Evolutionary conservation across 208 protist genomes (phyloP), one percentile per base, ranked within the genome.

Genomic region (Leishmania tarentolae): DNA sequence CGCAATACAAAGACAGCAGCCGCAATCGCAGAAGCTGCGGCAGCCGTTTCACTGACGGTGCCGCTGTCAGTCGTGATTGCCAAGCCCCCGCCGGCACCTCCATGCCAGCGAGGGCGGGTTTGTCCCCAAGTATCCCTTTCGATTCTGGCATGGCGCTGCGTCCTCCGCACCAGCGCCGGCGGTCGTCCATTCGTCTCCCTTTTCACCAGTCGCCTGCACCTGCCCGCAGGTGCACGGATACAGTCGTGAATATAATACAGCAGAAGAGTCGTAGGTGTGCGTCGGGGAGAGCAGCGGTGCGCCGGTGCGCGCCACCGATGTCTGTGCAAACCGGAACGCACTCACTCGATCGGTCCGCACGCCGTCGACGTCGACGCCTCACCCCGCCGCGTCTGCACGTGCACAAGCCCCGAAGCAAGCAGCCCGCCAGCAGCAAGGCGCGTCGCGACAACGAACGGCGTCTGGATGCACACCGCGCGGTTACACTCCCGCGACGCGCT

Each of bases 391-490:
- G 19, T 56, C 50, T 80, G 52, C 79, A 57, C 42, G 82, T 93
- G 90, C 3, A 90, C 81, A 31, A 86, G 40, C 21, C 71, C 40
- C 6, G 84, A 82, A 56, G 88, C 81, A 21, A 93, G 47, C 71
- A 87, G 76, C 17, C 88, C 86, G 17, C 82, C 66, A 0, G 82
- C 79, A 69, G 79, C 81, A 31, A 89, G 66, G 63, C 79, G 85
- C 31, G 87, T 91, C 31, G 78, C 71, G 4, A 91, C 88, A 68
- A 93, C 89, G 50, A 93, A 61, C 5, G 88, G 88, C 73, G 87
- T 78, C 61, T 79, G 82, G 57, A 91, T 88, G 83, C 90, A 89
- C 68, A 75, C 57, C 8, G 61, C 44, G 47, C 46, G 47, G 75
- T 78, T 87, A 81, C 90, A 93, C 73, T 88, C 84, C 79, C 72